Conservation (phyloP, 163 green algal genomes). For the Coccomyxa subellipsoidea region DNA sequence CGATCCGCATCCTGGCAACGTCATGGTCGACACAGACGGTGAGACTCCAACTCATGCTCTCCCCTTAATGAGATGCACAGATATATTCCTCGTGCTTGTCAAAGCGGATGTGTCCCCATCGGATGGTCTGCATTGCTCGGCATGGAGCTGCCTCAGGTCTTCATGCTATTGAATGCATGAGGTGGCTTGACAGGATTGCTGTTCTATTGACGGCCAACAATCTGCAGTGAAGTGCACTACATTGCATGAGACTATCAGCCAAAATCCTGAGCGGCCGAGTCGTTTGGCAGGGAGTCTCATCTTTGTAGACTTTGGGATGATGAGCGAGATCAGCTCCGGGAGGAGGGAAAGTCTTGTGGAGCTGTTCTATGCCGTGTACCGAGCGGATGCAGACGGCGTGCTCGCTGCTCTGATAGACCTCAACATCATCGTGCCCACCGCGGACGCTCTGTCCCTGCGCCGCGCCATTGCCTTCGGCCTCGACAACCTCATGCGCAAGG, state of each 20-base stretch:
- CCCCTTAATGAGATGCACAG: not conserved
- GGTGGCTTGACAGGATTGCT: too few species aligned
- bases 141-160: too few species aligned
- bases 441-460: constrained; percentile 38
- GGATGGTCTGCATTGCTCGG: too few species aligned
- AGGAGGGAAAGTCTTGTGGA: constrained; percentile 45
- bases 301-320: constrained; percentile 70
- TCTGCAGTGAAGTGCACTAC: too few species aligned
- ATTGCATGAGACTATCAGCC: too few species aligned
- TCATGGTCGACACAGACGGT: constrained; percentile 29
- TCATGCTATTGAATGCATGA: too few species aligned
- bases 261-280: not conserved
- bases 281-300: constrained; percentile 30
- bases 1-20: constrained; percentile 56
- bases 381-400: constrained; percentile 49
- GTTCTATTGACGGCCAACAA: too few species aligned
- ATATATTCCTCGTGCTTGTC: too few species aligned
- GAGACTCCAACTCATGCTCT: not conserved
- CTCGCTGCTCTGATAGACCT: constrained; percentile 45
- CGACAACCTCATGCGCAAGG: constrained; percentile 42
- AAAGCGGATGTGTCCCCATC: too few species aligned
- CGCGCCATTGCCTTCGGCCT: constrained; percentile 59
- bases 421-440: constrained; percentile 53
- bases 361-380: constrained; percentile 55
- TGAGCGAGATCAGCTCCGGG: constrained; percentile 44